phyloP scores from a whole-genome alignment of 2,329 filamentous ascomycete species.

The Trichoderma asperellum region DNA sequence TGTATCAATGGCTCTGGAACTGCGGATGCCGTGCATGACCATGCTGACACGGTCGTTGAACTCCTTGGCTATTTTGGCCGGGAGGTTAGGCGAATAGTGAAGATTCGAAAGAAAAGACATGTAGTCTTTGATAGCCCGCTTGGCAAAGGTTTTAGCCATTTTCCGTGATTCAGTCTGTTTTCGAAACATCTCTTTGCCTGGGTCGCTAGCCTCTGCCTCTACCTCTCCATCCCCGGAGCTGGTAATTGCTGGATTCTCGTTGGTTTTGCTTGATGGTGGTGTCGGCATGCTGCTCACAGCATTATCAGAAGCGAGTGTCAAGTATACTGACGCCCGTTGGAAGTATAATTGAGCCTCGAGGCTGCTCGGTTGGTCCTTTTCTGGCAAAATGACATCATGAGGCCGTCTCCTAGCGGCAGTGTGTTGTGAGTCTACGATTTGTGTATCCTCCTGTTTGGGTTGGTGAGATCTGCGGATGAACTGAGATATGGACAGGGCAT shows the following conservation, averaged over 20 bases:
- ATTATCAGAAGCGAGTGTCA: constrained; percentile 70
- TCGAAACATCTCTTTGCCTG: constrained; percentile 26
- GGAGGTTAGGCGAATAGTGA: constrained; percentile 76
- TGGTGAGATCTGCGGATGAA: constrained; percentile 57
- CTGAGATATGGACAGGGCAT: constrained; percentile 61
- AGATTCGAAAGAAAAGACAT: constrained; percentile 71
- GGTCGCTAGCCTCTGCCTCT: constrained; percentile 28
- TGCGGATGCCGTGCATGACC: constrained; percentile 53
- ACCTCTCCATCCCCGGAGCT: background rate
- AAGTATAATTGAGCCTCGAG: constrained; percentile 76
- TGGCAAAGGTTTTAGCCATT: constrained; percentile 72
- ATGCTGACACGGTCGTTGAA: constrained; percentile 62
- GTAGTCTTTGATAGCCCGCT: constrained; percentile 76
- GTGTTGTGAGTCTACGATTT: constrained; percentile 44
- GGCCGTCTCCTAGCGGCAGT: constrained; percentile 34
- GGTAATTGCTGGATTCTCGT: background rate
- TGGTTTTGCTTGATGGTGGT: background rate
- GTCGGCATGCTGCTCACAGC: constrained; percentile 58
- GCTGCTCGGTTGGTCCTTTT: constrained; percentile 68
- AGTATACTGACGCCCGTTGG: constrained; percentile 72
- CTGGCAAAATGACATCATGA: constrained; percentile 44
- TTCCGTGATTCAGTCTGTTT: constrained; percentile 53
- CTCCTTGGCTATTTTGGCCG: constrained; percentile 61
- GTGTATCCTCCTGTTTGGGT: constrained; percentile 53
- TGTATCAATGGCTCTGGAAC: constrained; percentile 44